Percentiles rank a stretch among this genome's conserved stretches.
These are phyloP conservation scores for Punica granatum DNA, from an alignment of 345 rosid genomes.

Conservation along the genomic window DNA sequence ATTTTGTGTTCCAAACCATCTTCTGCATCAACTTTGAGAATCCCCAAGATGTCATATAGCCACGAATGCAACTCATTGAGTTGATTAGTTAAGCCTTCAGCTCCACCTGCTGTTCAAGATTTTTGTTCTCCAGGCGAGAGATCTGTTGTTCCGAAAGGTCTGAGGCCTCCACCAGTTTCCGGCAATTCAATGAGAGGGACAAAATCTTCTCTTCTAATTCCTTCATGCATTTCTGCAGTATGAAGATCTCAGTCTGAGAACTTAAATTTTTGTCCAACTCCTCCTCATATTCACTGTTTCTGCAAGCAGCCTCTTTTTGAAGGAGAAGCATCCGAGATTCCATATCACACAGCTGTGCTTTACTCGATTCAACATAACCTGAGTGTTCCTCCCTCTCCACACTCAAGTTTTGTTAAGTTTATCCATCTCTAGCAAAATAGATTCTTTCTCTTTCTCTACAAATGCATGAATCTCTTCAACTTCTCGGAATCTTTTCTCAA, in stretches of 20 bases:
- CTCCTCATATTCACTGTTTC: constrained; percentile 55
- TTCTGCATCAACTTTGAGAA: constrained; percentile 35
- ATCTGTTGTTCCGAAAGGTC: constrained; percentile 49
- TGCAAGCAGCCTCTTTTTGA: constrained; percentile 43
- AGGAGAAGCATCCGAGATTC: constrained; percentile 46
- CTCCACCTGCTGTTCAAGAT: constrained; percentile 42
- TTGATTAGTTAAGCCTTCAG: constrained; percentile 43
- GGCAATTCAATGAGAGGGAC: constrained; percentile 45
- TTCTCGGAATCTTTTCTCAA: constrained; percentile 42
- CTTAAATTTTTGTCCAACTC: constrained; percentile 53
- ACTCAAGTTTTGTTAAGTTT: constrained; percentile 38
- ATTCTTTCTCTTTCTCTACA: constrained; percentile 56
- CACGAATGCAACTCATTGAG: constrained; percentile 43
- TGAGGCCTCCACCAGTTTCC: constrained; percentile 47
- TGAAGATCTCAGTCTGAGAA: constrained; percentile 57
- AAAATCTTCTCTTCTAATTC: constrained; percentile 56
- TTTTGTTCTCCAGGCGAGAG: constrained; percentile 47
- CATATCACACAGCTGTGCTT: constrained; percentile 40
- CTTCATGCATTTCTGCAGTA: constrained; percentile 54
- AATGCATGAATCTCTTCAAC: constrained; percentile 36
- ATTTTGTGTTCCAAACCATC: constrained; percentile 26
- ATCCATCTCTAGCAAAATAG: constrained; percentile 37
- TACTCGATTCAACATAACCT: constrained; percentile 32
- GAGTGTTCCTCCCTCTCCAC: constrained; percentile 49
- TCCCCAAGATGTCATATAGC: constrained; percentile 40